phyloP scores from a whole-genome alignment of 2,329 filamentous ascomycete species.

The Cladosporium sp. region DNA sequence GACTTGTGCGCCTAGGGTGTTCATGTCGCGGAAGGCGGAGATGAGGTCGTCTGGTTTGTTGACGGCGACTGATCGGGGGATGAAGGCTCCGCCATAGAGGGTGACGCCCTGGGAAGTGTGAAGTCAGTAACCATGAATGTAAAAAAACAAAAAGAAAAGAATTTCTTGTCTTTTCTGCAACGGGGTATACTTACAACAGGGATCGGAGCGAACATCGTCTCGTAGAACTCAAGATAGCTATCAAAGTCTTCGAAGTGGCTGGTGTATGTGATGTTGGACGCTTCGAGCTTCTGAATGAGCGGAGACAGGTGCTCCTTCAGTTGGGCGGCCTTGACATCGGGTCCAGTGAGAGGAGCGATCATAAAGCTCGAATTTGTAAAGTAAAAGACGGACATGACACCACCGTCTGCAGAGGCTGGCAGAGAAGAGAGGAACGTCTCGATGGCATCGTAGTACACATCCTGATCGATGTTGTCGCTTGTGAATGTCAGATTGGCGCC shows the following conservation, averaged over 20 bases:
- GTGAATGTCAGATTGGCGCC: constrained; percentile 50
- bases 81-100: constrained; percentile 33
- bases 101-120: constrained; percentile 23
- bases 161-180: no score
- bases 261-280: constrained; percentile 37
- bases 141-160: no score
- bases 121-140: not conserved
- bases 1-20: constrained; percentile 37
- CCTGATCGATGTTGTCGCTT: constrained; percentile 26
- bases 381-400: constrained; percentile 51
- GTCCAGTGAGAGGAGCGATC: constrained; percentile 51
- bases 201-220: constrained; percentile 34
- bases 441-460: constrained; percentile 53
- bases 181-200: constrained; percentile 30
- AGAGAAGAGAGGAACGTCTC: constrained; percentile 49
- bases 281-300: constrained; percentile 44
- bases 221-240: constrained; percentile 38
- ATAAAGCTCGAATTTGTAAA: constrained; percentile 53
- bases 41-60: constrained; percentile 34
- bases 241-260: constrained; percentile 33
- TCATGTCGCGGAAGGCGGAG: constrained; percentile 38
- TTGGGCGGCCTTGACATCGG: constrained; percentile 46
- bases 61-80: constrained; percentile 38
- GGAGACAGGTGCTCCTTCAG: constrained; percentile 49
- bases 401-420: constrained; percentile 52